A percentile compares a stretch with the other conserved stretches of the same genome.
phyloP scores from a whole-genome alignment of 176 grass and related monocot species.

The Aechmea fasciata region DNA sequence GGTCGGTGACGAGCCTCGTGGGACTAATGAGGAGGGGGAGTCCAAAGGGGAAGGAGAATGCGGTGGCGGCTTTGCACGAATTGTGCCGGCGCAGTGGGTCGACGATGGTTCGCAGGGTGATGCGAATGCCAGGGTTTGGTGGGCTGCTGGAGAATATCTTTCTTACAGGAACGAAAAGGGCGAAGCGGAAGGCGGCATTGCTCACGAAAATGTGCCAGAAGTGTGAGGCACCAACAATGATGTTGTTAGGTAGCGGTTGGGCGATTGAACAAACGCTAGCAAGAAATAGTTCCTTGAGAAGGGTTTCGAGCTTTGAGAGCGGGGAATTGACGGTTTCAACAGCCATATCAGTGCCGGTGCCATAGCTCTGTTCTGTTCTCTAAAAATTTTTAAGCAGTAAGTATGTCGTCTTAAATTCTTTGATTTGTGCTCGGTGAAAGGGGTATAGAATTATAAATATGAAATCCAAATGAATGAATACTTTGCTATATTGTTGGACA shows the following conservation, averaged over 20 bases:
- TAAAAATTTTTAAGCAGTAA: neutral
- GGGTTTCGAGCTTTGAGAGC: constrained; percentile 10
- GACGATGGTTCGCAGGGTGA: constrained; percentile 43
- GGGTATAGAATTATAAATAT: neutral
- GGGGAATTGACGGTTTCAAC: constrained; percentile 15
- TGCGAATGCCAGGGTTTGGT: constrained; percentile 43
- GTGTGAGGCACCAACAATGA: constrained; percentile 30
- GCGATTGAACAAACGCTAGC: constrained; percentile 37
- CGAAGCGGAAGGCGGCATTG: constrained; percentile 74
- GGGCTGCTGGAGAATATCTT: constrained; percentile 53
- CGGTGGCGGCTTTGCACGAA: constrained; percentile 85
- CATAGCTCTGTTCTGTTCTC: neutral
- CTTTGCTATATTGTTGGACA: too few species aligned
- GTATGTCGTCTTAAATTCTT: constrained; percentile 31
- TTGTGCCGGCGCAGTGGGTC: constrained; percentile 62
- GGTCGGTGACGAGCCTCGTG: constrained; percentile 49
- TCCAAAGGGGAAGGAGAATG: constrained; percentile 92
- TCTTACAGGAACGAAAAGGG: constrained; percentile 69
- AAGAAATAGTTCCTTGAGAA: constrained; percentile 22
- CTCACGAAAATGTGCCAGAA: constrained; percentile 75
- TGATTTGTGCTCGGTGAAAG: constrained; percentile 15
- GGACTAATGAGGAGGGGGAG: constrained; percentile 76
- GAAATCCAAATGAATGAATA: constrained; percentile 2
- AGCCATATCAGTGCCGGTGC: constrained; percentile 13
- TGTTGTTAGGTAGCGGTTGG: constrained; percentile 40